Evolutionary conservation across 2,329 filamentous ascomycete species (phyloP), one percentile per base, ranked within the genome.

Genomic region (Aureobasidium lini): DNA sequence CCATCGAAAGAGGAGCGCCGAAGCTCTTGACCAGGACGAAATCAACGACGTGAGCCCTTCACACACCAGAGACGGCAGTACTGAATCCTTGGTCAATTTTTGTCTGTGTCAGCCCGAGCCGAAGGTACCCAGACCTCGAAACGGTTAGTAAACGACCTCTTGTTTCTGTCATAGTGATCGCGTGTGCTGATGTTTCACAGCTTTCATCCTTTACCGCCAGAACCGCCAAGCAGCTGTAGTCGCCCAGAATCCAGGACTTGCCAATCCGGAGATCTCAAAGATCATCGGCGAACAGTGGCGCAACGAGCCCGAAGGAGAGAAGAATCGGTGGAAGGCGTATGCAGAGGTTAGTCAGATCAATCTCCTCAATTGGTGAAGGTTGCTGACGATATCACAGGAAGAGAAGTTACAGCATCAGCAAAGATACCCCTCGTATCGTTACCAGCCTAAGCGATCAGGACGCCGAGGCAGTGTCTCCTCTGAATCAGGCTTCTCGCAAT

Each of bases 201-300:
- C 93, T 53, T 99, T 99, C 77, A 99, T 99, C 65, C 81, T 99
- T 67, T 99, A 96, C 77, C 90, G 94, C 40, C 92, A 97, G 72
- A 88, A 95, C 72, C 87, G 94, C 68, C 93, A 97, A 73, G 85
- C 88, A 16, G 80, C 84, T 50, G 90, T 97, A 53, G 88, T 92
- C 39, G 81, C 85, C 57, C 82, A 89, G 66, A 84, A 96, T 68
- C 93, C 92, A n/a, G 89, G 90, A 46, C 83, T 96, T 64, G 86
- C 92, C 47, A 97, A 97, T 73, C 93, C 93, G 3, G 90, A 96
- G 56, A 95, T 97, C 67, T 96, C 93, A 64, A 96, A 96, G 75
- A 95, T 97, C 67, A 95, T 97, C 66, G 93, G 93, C 56, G 84
- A 90, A 71, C 87, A 92, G 82, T 99, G 94, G 94, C 85, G 87